Percentiles rank a stretch among this genome's conserved stretches.
Conservation (phyloP, 371 early-diverging fungal species). For the Batrachochytrium dendrobatidis region DNA sequence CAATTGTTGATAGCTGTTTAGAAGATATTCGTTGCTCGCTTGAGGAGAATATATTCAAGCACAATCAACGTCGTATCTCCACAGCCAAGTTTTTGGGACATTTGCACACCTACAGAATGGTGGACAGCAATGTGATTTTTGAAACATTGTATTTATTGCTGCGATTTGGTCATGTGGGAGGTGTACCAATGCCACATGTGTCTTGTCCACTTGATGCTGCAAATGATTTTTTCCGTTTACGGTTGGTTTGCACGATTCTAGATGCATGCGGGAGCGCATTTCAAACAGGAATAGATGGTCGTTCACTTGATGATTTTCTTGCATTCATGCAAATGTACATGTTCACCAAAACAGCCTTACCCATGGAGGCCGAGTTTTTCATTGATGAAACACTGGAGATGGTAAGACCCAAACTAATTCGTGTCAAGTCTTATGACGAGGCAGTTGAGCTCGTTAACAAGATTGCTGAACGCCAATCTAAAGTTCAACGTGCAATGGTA, state of each 20-base stretch:
- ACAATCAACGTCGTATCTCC: slow-evolving; percentile 83
- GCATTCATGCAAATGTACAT: slow-evolving; percentile 70
- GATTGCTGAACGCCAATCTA: slow-evolving; percentile 46
- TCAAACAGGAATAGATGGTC: slow-evolving; percentile 55
- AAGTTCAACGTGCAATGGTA: slow-evolving; percentile 27
- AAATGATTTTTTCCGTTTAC: slow-evolving; percentile 88
- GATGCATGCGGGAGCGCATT: slow-evolving; percentile 84
- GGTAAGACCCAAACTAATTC: slow-evolving; percentile 56
- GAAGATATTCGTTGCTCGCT: slow-evolving; percentile 86
- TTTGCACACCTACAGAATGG: slow-evolving; percentile 77
- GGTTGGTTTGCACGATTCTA: slow-evolving; percentile 78
- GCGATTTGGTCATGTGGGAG: slow-evolving; percentile 74
- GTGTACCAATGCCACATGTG: slow-evolving; percentile 60
- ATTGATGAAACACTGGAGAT: slow-evolving; percentile 71
- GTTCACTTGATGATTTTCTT: slow-evolving; percentile 69
- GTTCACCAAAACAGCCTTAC: slow-evolving; percentile 62
- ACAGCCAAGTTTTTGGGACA: slow-evolving; percentile 81
- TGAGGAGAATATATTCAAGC: slow-evolving; percentile 81
- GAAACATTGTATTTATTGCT: slow-evolving; percentile 77
- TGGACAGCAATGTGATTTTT: slow-evolving; percentile 74
- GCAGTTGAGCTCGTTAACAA: slow-evolving; percentile 59
- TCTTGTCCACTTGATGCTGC: slow-evolving; percentile 70
- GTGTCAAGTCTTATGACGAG: slow-evolving; percentile 66
- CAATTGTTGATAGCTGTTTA: slow-evolving; percentile 74
- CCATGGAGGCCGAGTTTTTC: slow-evolving; percentile 86